A percentile compares a stretch with the other conserved stretches of the same genome.
Evolutionary conservation across 1,139 yeast species (phyloP).

Genomic region (Suhomyces guaymorum): DNA sequence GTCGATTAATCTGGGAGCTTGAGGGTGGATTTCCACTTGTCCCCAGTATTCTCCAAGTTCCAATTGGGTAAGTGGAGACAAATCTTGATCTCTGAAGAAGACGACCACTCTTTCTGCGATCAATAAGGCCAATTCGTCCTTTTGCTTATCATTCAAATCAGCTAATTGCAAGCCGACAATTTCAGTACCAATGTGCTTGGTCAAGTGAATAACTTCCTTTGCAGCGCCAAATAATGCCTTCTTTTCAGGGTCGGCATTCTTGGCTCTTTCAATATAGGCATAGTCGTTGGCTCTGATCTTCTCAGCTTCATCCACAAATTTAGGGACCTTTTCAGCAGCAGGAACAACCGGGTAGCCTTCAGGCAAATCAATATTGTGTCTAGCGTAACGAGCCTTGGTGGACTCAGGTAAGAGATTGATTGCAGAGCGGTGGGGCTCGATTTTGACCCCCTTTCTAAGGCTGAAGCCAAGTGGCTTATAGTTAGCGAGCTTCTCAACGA

Average conservation of each 20-base stretch:
- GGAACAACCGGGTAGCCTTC: constrained; percentile 20
- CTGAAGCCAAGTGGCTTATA: constrained; percentile 14
- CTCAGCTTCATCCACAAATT: constrained; percentile 20
- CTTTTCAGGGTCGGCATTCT: constrained; percentile 22
- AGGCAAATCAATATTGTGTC: constrained; percentile 18
- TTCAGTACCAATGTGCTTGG: constrained; percentile 23
- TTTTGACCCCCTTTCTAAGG: constrained; percentile 9
- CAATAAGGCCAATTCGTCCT: constrained; percentile 42
- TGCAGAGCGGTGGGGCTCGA: constrained; percentile 10
- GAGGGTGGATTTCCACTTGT: constrained; percentile 45
- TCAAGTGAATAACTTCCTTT: constrained; percentile 20
- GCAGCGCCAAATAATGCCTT: constrained; percentile 23
- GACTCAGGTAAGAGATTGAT: constrained; percentile 16
- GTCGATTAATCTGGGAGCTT: constrained; percentile 32
- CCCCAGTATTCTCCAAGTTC: constrained; percentile 46
- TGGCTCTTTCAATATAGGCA: constrained; percentile 20
- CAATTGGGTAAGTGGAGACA: constrained; percentile 47
- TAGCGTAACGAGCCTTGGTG: constrained; percentile 17
- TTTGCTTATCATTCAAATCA: constrained; percentile 30
- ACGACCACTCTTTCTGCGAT: constrained; percentile 47
- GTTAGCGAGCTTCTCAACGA: constrained; percentile 14
- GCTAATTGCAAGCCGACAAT: constrained; percentile 21
- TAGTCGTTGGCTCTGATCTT: constrained; percentile 18
- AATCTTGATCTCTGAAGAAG: constrained; percentile 45
- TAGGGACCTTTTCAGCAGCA: constrained; percentile 15